Percentiles rank a stretch among this genome's conserved stretches.
Evolutionary conservation across 768 basidiomycete genomes (phyloP).

Genomic region (Podaxis mareebaensis): DNA sequence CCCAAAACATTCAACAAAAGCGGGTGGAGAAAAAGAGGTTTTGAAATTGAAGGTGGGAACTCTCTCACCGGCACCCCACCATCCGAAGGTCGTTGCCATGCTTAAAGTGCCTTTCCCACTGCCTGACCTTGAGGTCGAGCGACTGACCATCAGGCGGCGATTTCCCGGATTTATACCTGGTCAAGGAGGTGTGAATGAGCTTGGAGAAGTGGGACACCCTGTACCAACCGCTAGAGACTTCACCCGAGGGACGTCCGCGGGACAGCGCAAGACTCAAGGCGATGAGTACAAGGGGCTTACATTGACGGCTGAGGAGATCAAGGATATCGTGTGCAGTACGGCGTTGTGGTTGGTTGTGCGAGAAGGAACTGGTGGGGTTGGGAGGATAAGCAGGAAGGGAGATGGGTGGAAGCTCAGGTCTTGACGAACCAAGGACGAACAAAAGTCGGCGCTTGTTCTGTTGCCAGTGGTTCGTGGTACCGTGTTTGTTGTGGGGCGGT

Average conservation of each 20-base stretch:
- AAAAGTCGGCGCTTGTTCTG: background rate
- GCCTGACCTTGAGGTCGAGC: conserved; percentile 76
- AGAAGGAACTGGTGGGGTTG: conserved; percentile 91
- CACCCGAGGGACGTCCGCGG: conserved; percentile 8
- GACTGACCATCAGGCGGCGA: conserved; percentile 52
- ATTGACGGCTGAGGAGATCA: conserved; percentile 89
- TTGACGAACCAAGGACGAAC: conserved; percentile 26
- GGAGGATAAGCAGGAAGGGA: conserved; percentile 74
- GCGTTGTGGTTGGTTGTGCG: conserved; percentile 90
- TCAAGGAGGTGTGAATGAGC: conserved; percentile 22
- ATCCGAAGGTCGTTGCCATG: conserved; percentile 91
- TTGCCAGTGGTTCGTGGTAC: no score
- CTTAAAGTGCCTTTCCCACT: conserved; percentile 90
- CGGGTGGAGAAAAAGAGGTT: conserved; percentile 27
- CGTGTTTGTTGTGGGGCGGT: background rate
- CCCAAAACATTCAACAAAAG: conserved; percentile 7
- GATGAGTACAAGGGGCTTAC: conserved; percentile 47
- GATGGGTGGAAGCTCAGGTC: conserved; percentile 77
- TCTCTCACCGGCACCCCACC: conserved; percentile 90
- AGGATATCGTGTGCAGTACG: conserved; percentile 87
- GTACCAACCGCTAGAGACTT: conserved; percentile 21
- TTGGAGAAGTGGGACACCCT: conserved; percentile 4
- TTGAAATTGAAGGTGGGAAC: conserved; percentile 74
- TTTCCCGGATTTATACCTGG: background rate
- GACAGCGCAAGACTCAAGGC: conserved; percentile 13